phyloP scores from a whole-genome alignment of 2,329 filamentous ascomycete genomes.

The Trichoderma koningiopsis region DNA sequence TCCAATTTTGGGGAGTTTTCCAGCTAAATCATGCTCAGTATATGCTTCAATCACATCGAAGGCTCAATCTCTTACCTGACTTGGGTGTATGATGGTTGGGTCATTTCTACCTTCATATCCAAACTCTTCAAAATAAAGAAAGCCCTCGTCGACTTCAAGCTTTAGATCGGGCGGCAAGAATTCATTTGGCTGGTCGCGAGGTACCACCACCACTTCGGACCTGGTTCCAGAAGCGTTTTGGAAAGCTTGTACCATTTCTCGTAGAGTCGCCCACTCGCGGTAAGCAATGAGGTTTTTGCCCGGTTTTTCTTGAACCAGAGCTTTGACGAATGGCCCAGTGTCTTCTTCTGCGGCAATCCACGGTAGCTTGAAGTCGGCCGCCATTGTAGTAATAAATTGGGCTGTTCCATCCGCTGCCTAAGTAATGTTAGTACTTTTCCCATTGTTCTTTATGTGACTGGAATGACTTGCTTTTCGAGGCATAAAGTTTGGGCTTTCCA shows the following conservation, averaged over 20 bases:
- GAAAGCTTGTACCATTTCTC: not conserved
- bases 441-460: not conserved
- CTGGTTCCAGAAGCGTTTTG: not conserved
- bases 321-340: slow-evolving; percentile 31
- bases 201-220: not conserved
- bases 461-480: not conserved
- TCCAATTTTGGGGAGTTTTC: not conserved
- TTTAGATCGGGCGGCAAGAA: not conserved
- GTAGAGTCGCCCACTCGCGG: not conserved
- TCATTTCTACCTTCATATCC: not conserved
- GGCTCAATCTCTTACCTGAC: not conserved
- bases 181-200: not conserved
- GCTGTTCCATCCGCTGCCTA: slow-evolving; percentile 2
- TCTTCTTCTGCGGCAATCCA: slow-evolving; percentile 33
- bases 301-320: slow-evolving; percentile 28
- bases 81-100: not conserved
- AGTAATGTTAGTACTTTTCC: not conserved
- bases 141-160: not conserved
- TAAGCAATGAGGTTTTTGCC: slow-evolving; percentile 29
- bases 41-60: not conserved
- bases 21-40: not conserved
- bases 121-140: not conserved
- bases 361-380: slow-evolving; percentile 29
- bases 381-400: slow-evolving; percentile 29
- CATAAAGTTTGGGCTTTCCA: not conserved